Base-by-base conservation (phyloP, 495 filamentous ascomycete species). In the Astrocystis sublimbata region DNA sequence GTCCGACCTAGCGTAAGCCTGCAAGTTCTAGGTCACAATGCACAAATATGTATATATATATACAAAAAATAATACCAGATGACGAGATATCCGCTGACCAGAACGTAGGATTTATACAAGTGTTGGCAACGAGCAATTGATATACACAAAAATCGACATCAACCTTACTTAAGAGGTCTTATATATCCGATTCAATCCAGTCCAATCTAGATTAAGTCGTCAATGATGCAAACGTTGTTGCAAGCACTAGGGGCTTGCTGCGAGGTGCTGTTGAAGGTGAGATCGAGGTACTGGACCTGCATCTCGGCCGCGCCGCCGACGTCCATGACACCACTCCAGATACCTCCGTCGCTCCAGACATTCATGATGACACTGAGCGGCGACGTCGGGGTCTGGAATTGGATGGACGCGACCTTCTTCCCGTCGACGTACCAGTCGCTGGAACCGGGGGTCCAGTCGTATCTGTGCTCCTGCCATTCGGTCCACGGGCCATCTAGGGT, bases 291-390 rank as follows among this genome's bases (percentile, higher is more conserved):
- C 69, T 91, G 86, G 33, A 93, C 79, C 62, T 88, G 85, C 71
- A 92, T 71, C 52, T 81, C 80, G 1, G 90, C 88, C 28, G 78
- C 75, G 7, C 83, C 79, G 1, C 78, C 78, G 1, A 79, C 57
- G 3, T 60, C 76, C 88, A 93, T 88, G 62, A 88, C 83, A 3
- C 89, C 90, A 9, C 85, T 85, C 89, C 89, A 93, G 13, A 70
- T 62, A 0, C 88, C 85, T 1, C 89, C 89, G 68, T 92, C 85
- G 68, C 86, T 88, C 90, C 90, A 93, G 50, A 89, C 82, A 65
- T 92, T 92, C 57, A 92, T 66, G 9, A 88, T 79, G 13, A 93
- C 60, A 42, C 82, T 78, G 59, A 82, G 83, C 38, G 84, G 77
- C 45, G 82, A 74, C 23, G 73, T 72, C 0, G 89, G 89, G 5